Conservation (phyloP, 768 basidiomycete genomes). For the Tylopilus rubrobrunneus region DNA sequence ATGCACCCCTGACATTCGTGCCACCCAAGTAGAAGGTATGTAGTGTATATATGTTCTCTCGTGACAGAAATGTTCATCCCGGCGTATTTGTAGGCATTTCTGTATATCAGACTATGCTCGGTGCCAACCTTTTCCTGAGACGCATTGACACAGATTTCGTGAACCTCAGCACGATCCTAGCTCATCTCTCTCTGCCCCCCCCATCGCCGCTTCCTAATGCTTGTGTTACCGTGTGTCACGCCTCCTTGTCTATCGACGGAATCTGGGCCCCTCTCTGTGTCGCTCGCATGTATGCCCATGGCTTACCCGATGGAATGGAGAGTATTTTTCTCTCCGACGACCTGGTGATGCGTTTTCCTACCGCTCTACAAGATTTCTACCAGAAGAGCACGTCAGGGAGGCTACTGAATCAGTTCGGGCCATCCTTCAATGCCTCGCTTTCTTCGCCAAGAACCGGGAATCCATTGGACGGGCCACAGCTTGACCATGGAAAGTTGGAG, state of each 20-base stretch:
- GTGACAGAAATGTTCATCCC: constrained; percentile 6
- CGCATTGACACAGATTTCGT: constrained; percentile 80
- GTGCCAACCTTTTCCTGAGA: constrained; percentile 53
- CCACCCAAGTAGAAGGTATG: constrained; percentile 69
- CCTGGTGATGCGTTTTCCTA: constrained; percentile 61
- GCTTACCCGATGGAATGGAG: constrained; percentile 33
- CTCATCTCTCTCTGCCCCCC: constrained; percentile 33
- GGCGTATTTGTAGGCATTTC: constrained; percentile 52
- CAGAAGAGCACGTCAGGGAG: constrained; percentile 44
- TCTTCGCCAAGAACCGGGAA: constrained; percentile 1
- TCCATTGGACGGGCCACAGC: constrained; percentile 1
- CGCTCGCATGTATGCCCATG: constrained; percentile 41
- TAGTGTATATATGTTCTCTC: not conserved
- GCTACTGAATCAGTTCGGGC: constrained; percentile 57
- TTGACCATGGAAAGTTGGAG: not conserved
- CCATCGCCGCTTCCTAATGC: constrained; percentile 38
- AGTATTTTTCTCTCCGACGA: constrained; percentile 59
- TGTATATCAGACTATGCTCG: constrained; percentile 68
- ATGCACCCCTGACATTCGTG: constrained; percentile 57
- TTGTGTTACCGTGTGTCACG: constrained; percentile 49
- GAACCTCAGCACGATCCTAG: constrained; percentile 52
- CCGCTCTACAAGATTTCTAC: constrained; percentile 56
- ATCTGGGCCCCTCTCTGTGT: constrained; percentile 67
- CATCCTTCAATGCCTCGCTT: constrained; percentile 51
- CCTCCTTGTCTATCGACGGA: constrained; percentile 52